phyloP scores from a whole-genome alignment of 768 basidiomycete genomes.

The Trametes cingulata region DNA sequence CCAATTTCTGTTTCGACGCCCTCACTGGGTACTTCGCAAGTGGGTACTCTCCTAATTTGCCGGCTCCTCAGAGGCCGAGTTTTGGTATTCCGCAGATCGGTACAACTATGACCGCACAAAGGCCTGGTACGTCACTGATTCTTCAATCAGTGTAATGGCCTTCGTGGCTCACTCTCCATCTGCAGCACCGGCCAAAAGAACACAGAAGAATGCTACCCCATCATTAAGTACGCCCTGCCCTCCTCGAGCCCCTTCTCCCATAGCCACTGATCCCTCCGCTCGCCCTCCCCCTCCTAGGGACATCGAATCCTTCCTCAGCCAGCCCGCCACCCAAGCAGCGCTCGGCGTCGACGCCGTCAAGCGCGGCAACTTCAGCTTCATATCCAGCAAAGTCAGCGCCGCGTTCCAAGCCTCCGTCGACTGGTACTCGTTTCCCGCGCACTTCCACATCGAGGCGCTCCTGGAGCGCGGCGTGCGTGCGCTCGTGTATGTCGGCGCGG shows the following conservation, averaged over 20 bases:
- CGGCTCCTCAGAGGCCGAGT: too few species aligned
- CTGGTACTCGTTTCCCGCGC: conserved; percentile 24
- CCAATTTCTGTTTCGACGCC: conserved; percentile 38
- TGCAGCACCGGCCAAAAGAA: conserved; percentile 41
- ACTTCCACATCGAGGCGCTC: conserved; percentile 48
- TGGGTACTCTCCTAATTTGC: conserved; percentile 15
- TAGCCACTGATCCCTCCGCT: too few species aligned
- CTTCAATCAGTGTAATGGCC: too few species aligned
- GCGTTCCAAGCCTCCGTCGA: conserved; percentile 54
- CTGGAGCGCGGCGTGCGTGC: conserved; percentile 53
- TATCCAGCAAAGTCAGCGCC: conserved; percentile 40
- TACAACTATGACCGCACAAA: conserved; percentile 14
- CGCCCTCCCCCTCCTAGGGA: conserved; percentile 35
- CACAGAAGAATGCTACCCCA: conserved; percentile 60
- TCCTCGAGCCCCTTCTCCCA: too few species aligned
- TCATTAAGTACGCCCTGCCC: conserved; percentile 33
- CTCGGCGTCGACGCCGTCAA: conserved; percentile 13
- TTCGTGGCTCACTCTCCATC: too few species aligned
- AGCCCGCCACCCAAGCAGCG: conserved; percentile 47
- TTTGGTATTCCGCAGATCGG: too few species aligned
- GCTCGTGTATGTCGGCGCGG: conserved; percentile 53
- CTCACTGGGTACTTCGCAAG: conserved; percentile 32
- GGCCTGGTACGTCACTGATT: neutral
- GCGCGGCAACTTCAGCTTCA: conserved; percentile 39
- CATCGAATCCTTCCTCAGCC: conserved; percentile 62